phyloP scores from a whole-genome alignment of 495 filamentous ascomycete genomes.

The Penicillium ucsense region DNA sequence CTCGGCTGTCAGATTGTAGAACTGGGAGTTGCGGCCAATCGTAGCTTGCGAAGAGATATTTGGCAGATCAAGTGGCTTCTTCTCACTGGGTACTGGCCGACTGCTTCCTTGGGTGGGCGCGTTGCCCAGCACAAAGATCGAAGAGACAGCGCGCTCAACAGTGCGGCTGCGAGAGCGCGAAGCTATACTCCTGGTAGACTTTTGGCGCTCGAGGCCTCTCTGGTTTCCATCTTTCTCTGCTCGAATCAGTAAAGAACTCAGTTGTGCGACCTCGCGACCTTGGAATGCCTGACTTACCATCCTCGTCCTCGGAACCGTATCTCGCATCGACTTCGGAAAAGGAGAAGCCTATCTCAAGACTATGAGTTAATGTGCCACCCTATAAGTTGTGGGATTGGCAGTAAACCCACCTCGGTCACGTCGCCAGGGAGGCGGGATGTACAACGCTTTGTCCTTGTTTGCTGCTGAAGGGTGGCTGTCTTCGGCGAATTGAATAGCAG shows the following conservation, averaged over 20 bases:
- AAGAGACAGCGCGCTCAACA: neutral
- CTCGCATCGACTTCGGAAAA: constrained; percentile 12
- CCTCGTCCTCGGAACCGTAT: neutral
- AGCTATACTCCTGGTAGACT: constrained; percentile 3
- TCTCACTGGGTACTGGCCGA: neutral
- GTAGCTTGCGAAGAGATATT: constrained; percentile 40
- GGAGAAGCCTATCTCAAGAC: constrained; percentile 3
- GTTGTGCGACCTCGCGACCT: neutral
- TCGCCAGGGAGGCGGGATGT: constrained; percentile 25
- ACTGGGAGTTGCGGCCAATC: constrained; percentile 68
- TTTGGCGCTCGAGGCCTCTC: neutral
- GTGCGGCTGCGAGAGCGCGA: neutral
- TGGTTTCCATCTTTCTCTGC: neutral
- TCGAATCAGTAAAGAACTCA: neutral
- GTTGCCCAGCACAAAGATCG: neutral
- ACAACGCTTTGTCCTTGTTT: constrained; percentile 16
- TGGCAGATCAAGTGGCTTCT: constrained; percentile 13
- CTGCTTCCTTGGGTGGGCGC: neutral
- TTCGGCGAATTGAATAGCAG: neutral
- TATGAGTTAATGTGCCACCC: neutral
- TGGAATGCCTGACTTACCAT: constrained; percentile 3
- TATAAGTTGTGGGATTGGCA: neutral
- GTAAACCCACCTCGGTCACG: constrained; percentile 21
- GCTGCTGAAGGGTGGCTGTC: neutral
- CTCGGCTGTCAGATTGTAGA: constrained; percentile 54